phyloP scores from a whole-genome alignment of 441 rosid species.

The Pelargonium hybrid region DNA sequence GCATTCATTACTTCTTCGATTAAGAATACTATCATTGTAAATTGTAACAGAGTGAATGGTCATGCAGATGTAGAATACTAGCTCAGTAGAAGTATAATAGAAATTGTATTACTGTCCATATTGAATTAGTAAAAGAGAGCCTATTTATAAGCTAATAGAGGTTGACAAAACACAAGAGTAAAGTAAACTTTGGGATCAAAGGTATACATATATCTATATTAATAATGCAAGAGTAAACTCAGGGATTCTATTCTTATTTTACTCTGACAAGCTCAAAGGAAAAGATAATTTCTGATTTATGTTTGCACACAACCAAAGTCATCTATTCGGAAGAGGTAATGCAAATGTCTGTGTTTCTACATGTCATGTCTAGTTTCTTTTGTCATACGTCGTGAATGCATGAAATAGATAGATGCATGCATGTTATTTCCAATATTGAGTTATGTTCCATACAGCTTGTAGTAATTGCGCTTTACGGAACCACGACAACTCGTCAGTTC shows the following conservation, averaged over 20 bases:
- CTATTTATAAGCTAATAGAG: background rate
- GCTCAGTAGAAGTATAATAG: background rate
- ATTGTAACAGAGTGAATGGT: background rate
- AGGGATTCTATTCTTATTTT: background rate
- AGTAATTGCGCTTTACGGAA: conserved; percentile 81
- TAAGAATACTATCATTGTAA: background rate
- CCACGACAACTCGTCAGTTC: conserved; percentile 90
- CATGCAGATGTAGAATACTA: background rate
- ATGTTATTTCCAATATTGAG: conserved; percentile 9
- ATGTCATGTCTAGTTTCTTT: conserved; percentile 2
- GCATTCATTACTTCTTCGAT: background rate
- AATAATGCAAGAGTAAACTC: background rate
- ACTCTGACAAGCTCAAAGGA: background rate
- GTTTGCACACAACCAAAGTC: background rate
- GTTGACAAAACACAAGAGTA: background rate
- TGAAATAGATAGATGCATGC: conserved; percentile 9
- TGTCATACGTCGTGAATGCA: background rate
- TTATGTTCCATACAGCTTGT: conserved; percentile 59
- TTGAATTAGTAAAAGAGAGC: no score
- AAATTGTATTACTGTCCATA: background rate
- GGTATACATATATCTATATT: background rate
- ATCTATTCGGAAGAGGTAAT: background rate
- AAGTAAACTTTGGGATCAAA: background rate
- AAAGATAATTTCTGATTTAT: background rate
- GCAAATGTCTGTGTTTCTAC: background rate